Conservation (phyloP, 1,284 basidiomycete genomes). For the Apiotrichum veenhuisii region DNA sequence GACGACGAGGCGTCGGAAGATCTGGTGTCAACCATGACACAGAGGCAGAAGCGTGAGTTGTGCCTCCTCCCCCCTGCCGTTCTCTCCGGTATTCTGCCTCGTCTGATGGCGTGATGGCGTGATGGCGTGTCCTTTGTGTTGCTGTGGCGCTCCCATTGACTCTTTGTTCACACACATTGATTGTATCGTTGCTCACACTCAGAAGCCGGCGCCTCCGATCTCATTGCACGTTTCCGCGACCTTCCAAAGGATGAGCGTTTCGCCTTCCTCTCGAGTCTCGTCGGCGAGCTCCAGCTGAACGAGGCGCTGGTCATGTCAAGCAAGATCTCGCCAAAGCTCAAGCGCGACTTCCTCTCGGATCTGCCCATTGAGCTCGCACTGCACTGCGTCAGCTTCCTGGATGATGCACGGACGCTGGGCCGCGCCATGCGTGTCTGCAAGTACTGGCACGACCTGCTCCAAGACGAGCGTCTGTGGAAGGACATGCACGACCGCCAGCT, state of each 20-base stretch:
- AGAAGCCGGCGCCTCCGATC: conserved; percentile 3
- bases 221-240: conserved; percentile 27
- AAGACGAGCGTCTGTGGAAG: conserved; percentile 82
- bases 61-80: background rate
- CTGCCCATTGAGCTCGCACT: conserved; percentile 81
- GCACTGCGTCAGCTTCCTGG: conserved; percentile 75
- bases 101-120: no score
- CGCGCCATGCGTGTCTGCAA: conserved; percentile 69
- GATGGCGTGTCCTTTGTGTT: no score
- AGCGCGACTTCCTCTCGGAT: conserved; percentile 77
- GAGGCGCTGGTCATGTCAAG: conserved; percentile 76
- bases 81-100: no score
- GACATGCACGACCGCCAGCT: conserved; percentile 65
- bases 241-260: conserved; percentile 51
- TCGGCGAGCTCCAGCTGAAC: conserved; percentile 63
- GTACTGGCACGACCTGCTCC: conserved; percentile 71
- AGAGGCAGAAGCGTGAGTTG: background rate
- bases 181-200: background rate
- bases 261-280: conserved; percentile 61
- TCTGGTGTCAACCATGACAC: background rate
- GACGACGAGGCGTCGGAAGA: background rate
- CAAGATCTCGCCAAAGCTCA: conserved; percentile 71
- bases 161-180: no score
- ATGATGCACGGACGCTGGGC: conserved; percentile 72
- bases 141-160: no score